These are phyloP conservation scores for Xenoacremonium recifei DNA, from an alignment of 2,329 filamentous ascomycete species.

Conservation along the genomic window DNA sequence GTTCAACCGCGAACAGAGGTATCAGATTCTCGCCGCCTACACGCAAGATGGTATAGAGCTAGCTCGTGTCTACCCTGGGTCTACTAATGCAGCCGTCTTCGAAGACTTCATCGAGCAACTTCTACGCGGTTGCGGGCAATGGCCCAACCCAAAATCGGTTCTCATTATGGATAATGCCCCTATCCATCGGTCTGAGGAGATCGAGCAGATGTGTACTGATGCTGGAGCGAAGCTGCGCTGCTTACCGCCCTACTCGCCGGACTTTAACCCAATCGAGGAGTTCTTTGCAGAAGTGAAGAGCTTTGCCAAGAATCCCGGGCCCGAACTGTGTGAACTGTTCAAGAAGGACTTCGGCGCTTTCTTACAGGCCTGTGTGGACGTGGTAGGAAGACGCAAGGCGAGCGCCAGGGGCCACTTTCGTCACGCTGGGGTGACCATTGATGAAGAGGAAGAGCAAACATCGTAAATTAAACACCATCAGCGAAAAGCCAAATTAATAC, in stretches of 20 bases:
- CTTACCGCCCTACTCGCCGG: slow-evolving; percentile 19
- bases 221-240: slow-evolving; percentile 14
- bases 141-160: slow-evolving; percentile 32
- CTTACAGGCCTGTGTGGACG: slow-evolving; percentile 18
- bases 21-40: slow-evolving; percentile 29
- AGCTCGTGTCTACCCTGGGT: slow-evolving; percentile 25
- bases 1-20: slow-evolving; percentile 20
- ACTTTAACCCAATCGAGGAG: slow-evolving; percentile 25
- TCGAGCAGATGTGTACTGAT: slow-evolving; percentile 26
- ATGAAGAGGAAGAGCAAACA: slow-evolving; percentile 1
- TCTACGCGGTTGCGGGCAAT: slow-evolving; percentile 29
- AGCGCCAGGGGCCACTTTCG: slow-evolving; percentile 10
- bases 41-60: slow-evolving; percentile 24
- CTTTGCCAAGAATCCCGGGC: slow-evolving; percentile 16
- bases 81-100: slow-evolving; percentile 26
- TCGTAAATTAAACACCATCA: neutral
- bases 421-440: slow-evolving; percentile 3
- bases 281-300: slow-evolving; percentile 19
- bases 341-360: slow-evolving; percentile 15
- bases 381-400: slow-evolving; percentile 8
- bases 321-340: slow-evolving; percentile 13
- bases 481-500: neutral
- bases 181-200: slow-evolving; percentile 25
- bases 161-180: slow-evolving; percentile 35
- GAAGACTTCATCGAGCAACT: slow-evolving; percentile 31